Conservation (phyloP, 2,329 filamentous ascomycete genomes). For the Microcera coccophila region DNA sequence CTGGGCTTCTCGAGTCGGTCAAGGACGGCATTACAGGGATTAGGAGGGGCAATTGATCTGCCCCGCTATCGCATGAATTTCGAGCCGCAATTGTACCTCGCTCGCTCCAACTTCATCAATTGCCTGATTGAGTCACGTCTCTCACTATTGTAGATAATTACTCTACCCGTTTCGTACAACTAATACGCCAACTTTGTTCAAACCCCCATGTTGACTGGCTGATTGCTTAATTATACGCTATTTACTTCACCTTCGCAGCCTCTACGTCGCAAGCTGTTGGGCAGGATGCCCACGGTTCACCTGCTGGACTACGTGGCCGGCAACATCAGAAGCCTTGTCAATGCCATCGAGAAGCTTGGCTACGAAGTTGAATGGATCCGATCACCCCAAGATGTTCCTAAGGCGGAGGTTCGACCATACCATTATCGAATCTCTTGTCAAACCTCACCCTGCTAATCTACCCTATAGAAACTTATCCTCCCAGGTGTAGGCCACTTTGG, state of each 20-base stretch:
- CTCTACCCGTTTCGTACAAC: too few species aligned
- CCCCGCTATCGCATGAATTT: slow-evolving; percentile 26
- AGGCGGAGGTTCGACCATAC: slow-evolving; percentile 73
- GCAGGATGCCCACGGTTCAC: slow-evolving; percentile 70
- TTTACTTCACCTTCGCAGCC: too few species aligned
- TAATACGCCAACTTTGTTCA: too few species aligned
- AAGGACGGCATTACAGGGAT: slow-evolving; percentile 28
- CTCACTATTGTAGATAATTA: too few species aligned
- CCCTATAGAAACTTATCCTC: slow-evolving; percentile 76
- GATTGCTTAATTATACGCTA: too few species aligned
- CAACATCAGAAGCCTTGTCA: slow-evolving; percentile 92
- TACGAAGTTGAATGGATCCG: slow-evolving; percentile 91
- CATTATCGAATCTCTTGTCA: not conserved
- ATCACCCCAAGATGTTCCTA: slow-evolving; percentile 75
- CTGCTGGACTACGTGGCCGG: slow-evolving; percentile 88
- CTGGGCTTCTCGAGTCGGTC: slow-evolving; percentile 22
- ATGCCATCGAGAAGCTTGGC: slow-evolving; percentile 94
- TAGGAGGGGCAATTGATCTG: slow-evolving; percentile 25
- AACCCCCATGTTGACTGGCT: too few species aligned
- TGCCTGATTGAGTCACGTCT: slow-evolving; percentile 16
- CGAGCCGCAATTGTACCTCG: slow-evolving; percentile 14
- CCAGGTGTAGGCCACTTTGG: slow-evolving; percentile 97
- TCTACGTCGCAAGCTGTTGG: slow-evolving; percentile 5
- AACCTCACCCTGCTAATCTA: slow-evolving; percentile 2
- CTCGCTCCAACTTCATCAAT: slow-evolving; percentile 8